Base-by-base conservation (phyloP, 2,329 filamentous ascomycete genomes). In the Microsporum audouinii region DNA sequence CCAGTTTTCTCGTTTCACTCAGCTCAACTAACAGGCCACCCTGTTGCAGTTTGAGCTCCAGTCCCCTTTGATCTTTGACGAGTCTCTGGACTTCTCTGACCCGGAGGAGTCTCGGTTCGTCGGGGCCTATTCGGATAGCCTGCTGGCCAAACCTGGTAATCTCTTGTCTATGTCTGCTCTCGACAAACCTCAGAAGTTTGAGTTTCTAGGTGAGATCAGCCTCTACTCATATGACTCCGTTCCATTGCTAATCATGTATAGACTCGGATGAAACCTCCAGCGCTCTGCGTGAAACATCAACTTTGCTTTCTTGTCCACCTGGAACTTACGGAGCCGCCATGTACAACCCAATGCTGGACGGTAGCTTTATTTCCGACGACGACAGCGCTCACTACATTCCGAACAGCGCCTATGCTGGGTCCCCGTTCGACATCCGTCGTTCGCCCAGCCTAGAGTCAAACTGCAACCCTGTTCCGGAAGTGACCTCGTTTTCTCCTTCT, bases 151-250 rank as follows among this genome's bases (percentile, higher is more conserved):
- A 73, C 77, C 78, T 75, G 80, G 84, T 79, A 76, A 84, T 78
- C 76, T 85, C 70, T 78, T 88, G 77, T 85, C 87, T 76, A 91
- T 91, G 88, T 87, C 88, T 75, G 86, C 86, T 76, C 91, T 90
- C 80, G 80, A 82, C 71, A 95, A 95, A 77, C 77, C 84, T 62
- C 84, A 88, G 74, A 80, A 85, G 76, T 81, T 87, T 74, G 87
- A 87, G 74, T 83, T 91, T 78, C 88, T 92, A 77, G 88, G 91
- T 95, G 79, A 78, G 89, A 86, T 62, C 63, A 63, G 59, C 58
- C 55, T 1, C 14, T 39, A 7, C 34, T n/a, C 17, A 14, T 57
- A 38, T 41, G 12, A 27, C 3, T 12, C 17, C 17, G 5, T 43
- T 14, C 12, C 4, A 43, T n/a, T 43, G 14, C 39, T 33, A 59